Percentiles rank a stretch among this genome's conserved stretches.
These are phyloP conservation scores for Annona squamosa DNA, from an alignment of 164 flowering plant genomes.

Conservation along the genomic window DNA sequence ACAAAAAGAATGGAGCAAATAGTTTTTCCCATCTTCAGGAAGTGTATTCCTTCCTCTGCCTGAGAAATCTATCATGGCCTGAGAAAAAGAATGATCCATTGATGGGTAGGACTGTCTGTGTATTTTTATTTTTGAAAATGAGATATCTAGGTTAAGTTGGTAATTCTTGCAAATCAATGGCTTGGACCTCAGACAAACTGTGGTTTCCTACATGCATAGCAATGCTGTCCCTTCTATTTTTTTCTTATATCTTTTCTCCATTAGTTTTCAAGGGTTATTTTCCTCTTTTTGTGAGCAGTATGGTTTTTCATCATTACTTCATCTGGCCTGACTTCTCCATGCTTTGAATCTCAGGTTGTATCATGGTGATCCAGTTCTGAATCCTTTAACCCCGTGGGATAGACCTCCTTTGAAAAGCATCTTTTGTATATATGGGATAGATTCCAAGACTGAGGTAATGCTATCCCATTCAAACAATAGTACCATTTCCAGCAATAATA, in stretches of 20 bases:
- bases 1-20: background rate
- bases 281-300: too few species aligned
- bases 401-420: slow-evolving; percentile 97
- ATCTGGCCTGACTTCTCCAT: slow-evolving; percentile 10
- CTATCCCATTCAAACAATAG: background rate
- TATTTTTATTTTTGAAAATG: background rate
- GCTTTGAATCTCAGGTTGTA: slow-evolving; percentile 61
- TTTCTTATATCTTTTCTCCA: background rate
- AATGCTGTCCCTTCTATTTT: background rate
- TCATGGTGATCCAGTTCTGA: slow-evolving; percentile 86
- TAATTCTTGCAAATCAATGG: background rate
- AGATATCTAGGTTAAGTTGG: background rate
- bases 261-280: too few species aligned
- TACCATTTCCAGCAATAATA: background rate
- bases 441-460: slow-evolving; percentile 82
- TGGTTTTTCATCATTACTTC: background rate
- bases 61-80: background rate
- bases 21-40: background rate
- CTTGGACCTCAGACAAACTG: background rate
- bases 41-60: background rate
- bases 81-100: background rate
- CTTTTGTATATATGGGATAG: slow-evolving; percentile 89
- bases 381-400: slow-evolving; percentile 98
- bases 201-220: background rate
- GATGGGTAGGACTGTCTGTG: background rate